Conservation (phyloP, 306 rosid species). For the Prunus davidiana region DNA sequence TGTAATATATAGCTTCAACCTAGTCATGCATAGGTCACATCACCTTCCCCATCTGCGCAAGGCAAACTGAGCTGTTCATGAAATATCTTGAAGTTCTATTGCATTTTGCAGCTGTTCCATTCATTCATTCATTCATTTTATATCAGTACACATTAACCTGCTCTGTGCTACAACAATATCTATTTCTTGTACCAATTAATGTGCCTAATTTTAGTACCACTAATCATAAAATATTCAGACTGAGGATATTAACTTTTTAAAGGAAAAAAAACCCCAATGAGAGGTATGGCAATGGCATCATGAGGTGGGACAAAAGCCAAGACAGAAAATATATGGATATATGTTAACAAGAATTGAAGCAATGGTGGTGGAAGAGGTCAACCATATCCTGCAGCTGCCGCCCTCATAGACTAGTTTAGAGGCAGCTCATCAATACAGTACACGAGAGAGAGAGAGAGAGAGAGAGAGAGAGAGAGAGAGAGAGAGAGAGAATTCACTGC, state of each 20-base stretch:
- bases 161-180: no score
- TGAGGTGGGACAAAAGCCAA: not conserved
- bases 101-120: not conserved
- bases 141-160: not conserved
- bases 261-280: not conserved
- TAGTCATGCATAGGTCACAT: slow-evolving; percentile 48
- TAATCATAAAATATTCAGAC: no score
- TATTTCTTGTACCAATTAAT: not conserved
- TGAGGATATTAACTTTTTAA: no score
- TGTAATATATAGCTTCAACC: not conserved
- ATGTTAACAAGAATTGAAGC: not conserved
- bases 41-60: slow-evolving; percentile 8
- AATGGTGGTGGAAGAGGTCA: no score
- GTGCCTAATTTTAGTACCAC: not conserved
- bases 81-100: not conserved
- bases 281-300: not conserved
- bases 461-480: no score
- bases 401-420: not conserved
- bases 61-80: not conserved
- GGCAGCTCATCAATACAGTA: not conserved
- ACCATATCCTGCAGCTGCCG: not conserved
- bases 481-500: not conserved
- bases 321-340: not conserved
- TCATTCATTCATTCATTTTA: not conserved
- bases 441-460: no score